These are phyloP conservation scores for Hirschfeldia incana DNA, from an alignment of 345 rosid genomes.

Conservation along the genomic window DNA sequence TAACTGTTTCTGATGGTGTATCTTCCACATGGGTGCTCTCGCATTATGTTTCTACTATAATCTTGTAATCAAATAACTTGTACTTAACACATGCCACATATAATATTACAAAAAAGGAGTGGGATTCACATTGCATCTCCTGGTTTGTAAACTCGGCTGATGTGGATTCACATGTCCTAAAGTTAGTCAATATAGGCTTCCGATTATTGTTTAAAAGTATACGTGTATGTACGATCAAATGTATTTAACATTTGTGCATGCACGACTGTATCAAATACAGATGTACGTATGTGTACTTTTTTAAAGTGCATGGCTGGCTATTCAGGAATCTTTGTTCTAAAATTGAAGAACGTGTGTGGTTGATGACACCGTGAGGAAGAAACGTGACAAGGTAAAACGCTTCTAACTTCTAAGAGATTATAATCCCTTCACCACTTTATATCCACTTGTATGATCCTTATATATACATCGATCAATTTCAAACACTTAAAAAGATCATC, in stretches of 20 bases:
- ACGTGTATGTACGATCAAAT: background rate
- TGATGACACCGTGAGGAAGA: conserved; percentile 37
- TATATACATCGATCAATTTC: conserved; percentile 19
- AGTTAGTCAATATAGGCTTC: background rate
- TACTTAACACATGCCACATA: no score
- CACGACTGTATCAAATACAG: background rate
- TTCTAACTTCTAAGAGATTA: conserved; percentile 32
- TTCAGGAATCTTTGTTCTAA: conserved; percentile 22
- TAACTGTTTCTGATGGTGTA: no score
- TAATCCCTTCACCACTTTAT: conserved; percentile 24
- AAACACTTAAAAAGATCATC: background rate
- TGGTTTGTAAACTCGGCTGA: background rate
- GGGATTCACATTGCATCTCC: no score
- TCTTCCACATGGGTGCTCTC: no score
- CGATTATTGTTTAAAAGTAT: background rate
- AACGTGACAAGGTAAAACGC: conserved; percentile 30
- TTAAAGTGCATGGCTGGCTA: conserved; percentile 25
- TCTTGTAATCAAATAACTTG: no score
- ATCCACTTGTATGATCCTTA: conserved; percentile 32
- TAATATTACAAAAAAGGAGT: no score
- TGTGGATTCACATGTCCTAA: background rate
- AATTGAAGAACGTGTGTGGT: conserved; percentile 39
- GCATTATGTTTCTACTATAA: no score
- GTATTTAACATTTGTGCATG: background rate
- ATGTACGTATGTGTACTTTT: conserved; percentile 21